Evolutionary conservation across 2,329 filamentous ascomycete genomes (phyloP).

Genomic region (Cercospora sp.): DNA sequence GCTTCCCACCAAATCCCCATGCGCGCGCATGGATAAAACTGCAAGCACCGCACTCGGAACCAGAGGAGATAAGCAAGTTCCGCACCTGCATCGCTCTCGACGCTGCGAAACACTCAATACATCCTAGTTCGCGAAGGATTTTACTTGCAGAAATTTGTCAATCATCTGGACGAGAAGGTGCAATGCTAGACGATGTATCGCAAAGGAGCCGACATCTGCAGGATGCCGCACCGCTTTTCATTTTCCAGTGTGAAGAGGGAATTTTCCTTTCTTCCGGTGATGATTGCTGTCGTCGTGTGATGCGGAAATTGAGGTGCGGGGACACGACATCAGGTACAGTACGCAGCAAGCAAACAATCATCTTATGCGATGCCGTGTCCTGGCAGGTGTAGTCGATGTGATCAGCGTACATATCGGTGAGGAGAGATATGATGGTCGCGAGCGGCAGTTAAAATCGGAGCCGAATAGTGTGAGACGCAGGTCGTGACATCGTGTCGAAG

Average conservation of each 20-base stretch:
- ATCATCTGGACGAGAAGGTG: neutral
- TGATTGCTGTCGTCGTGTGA: neutral
- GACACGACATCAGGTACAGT: neutral
- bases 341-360: neutral
- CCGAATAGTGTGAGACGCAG: neutral
- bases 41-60: neutral
- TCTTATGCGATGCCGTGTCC: neutral
- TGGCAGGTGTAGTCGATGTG: neutral
- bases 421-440: neutral
- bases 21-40: neutral
- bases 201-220: neutral
- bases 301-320: neutral
- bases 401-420: neutral
- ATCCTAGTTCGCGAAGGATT: neutral
- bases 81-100: neutral
- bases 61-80: neutral
- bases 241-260: neutral
- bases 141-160: neutral
- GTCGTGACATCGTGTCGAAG: neutral
- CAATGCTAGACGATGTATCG: neutral
- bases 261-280: neutral
- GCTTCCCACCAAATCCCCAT: neutral
- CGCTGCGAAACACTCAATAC: neutral
- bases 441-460: neutral
- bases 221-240: neutral